Conservation (phyloP, 306 rosid species). For the Cajanus cajan region DNA sequence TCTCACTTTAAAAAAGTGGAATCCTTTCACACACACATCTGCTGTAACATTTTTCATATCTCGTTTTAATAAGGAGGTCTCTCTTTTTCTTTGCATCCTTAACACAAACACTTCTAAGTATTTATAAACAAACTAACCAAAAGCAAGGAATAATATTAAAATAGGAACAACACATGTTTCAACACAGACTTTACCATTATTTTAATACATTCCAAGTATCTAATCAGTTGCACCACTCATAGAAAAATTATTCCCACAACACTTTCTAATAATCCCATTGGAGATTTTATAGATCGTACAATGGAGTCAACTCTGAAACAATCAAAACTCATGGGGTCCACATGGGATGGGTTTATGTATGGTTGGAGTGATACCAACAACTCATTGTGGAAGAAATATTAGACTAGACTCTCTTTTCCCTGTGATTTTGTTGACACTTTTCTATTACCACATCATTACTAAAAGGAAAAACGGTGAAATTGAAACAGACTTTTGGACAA, state of each 20-base stretch:
- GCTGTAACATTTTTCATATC: background rate
- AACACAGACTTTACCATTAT: background rate
- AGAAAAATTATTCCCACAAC: background rate
- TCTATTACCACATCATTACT: background rate
- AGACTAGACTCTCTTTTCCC: background rate
- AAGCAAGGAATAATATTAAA: background rate
- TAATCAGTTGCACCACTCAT: background rate
- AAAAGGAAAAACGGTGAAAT: background rate
- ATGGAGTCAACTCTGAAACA: constrained; percentile 10
- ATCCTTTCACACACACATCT: background rate
- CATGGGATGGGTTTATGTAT: background rate
- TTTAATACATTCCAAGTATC: background rate
- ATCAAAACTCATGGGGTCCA: background rate
- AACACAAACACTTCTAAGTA: background rate
- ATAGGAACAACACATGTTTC: background rate
- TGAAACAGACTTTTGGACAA: constrained; percentile 58
- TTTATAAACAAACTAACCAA: background rate
- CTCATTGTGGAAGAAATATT: background rate
- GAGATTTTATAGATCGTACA: background rate
- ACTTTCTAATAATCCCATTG: background rate
- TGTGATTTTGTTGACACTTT: background rate
- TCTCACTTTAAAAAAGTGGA: background rate
- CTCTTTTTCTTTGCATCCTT: background rate
- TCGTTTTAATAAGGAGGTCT: background rate
- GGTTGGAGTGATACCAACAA: constrained; percentile 25